Base-by-base conservation (phyloP, 768 basidiomycete species). In the Clavaria fumosa region DNA sequence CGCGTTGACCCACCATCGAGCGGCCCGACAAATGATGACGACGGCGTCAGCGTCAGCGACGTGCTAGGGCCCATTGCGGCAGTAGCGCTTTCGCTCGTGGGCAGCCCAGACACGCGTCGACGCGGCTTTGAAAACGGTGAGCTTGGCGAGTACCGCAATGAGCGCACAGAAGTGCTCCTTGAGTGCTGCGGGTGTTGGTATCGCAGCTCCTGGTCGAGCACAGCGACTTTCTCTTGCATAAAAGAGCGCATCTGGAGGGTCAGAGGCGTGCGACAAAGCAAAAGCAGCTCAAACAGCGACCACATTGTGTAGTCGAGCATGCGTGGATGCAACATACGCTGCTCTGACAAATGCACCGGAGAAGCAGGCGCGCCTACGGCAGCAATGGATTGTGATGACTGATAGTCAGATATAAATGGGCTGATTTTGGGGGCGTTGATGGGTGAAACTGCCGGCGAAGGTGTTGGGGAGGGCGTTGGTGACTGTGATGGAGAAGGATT, bases 261-360 rank as follows among this genome's bases (percentile, higher is more conserved):
- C 20, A 85, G 61, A 1, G 80, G 78, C 26, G 58, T 72, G 12
- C 76, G 66, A 47, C 67, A 70, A 1, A 71, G 62, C 44, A 72
- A 78, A 12, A 78, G 52, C 38, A 79, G 63, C 47, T 82, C 77
- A 19, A 83, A 55, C 20, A 75, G 52, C 3, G 81, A 83, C 80
- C 80, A 83, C 1, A 77, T 59, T 6, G 70, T 56, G 45, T 81
- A 84, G 51, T 85, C 82, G 4, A 80, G 58, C 18, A 78, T 57
- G 20, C 78, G 64, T 3, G 78, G 78, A n/a, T n/a, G n/a, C n/a
- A n/a, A n/a, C n/a, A n/a, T n/a, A n/a, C n/a, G n/a, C n/a, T n/a
- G n/a, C n/a, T n/a, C n/a, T n/a, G n/a, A n/a, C n/a, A n/a, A n/a
- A n/a, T n/a, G n/a, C n/a, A n/a, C n/a, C 28, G 31, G 39, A 9